Evolutionary conservation across 768 basidiomycete species (phyloP).

Genomic region (Lentinula lateritia): DNA sequence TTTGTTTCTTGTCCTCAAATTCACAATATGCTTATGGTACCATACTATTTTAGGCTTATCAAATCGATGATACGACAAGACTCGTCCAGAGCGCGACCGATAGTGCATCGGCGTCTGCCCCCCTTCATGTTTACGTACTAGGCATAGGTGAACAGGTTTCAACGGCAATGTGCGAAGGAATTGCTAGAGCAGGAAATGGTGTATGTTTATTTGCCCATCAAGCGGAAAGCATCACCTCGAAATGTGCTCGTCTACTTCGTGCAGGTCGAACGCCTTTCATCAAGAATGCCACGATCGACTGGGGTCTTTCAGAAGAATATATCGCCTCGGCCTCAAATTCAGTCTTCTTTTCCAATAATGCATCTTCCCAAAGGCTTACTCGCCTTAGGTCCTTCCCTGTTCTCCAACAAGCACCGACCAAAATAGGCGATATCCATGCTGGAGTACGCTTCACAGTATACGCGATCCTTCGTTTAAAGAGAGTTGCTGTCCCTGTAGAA

Average conservation of each 20-base stretch:
- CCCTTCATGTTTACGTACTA: slow-evolving; percentile 49
- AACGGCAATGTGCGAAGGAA: slow-evolving; percentile 43
- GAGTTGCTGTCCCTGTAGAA: slow-evolving; percentile 21
- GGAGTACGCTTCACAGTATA: slow-evolving; percentile 29
- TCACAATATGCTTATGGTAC: background rate
- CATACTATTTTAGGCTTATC: slow-evolving; percentile 12
- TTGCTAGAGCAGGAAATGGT: slow-evolving; percentile 53
- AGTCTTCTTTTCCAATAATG: slow-evolving; percentile 13
- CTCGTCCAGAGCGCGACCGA: slow-evolving; percentile 26
- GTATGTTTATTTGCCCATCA: slow-evolving; percentile 39
- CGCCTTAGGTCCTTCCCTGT: slow-evolving; percentile 20
- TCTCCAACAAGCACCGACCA: slow-evolving; percentile 30
- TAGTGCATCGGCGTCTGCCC: slow-evolving; percentile 20
- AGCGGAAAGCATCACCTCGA: slow-evolving; percentile 40
- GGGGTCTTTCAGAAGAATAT: slow-evolving; percentile 32
- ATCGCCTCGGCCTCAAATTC: slow-evolving; percentile 9
- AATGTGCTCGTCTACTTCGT: slow-evolving; percentile 43
- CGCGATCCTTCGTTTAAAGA: slow-evolving; percentile 25
- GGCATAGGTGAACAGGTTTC: slow-evolving; percentile 41
- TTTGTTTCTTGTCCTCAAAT: no score
- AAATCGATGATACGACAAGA: slow-evolving; percentile 14
- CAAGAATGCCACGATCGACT: slow-evolving; percentile 42
- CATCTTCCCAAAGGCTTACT: slow-evolving; percentile 14
- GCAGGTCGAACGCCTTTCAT: slow-evolving; percentile 45
- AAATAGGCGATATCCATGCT: slow-evolving; percentile 27